Evolutionary conservation across 768 basidiomycete genomes (phyloP).

Genomic region (Russula sp.): DNA sequence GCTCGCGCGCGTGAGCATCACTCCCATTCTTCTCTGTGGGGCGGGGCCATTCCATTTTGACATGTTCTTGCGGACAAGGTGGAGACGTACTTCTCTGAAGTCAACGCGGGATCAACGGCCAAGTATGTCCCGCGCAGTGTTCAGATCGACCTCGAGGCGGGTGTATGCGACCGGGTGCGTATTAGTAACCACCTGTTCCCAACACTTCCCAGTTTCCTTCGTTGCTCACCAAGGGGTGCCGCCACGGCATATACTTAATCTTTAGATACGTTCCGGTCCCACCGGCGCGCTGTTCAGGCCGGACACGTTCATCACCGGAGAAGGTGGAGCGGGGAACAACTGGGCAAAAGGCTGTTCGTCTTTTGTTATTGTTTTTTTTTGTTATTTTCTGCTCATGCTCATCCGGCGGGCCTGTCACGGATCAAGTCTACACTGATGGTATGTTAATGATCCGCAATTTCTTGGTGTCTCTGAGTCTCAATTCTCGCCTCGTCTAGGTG

Average conservation of each 20-base stretch:
- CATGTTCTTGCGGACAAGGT: slow-evolving; percentile 39
- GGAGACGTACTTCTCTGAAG: slow-evolving; percentile 77
- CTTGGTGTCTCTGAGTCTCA: not conserved
- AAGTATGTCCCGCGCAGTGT: slow-evolving; percentile 90
- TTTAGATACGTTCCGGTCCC: slow-evolving; percentile 59
- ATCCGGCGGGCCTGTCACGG: slow-evolving; percentile 2
- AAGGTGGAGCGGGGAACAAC: slow-evolving; percentile 77
- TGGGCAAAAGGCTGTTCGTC: slow-evolving; percentile 91
- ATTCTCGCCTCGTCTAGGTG: slow-evolving; percentile 44
- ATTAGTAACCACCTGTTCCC: not conserved
- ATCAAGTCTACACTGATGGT: slow-evolving; percentile 88
- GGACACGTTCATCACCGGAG: slow-evolving; percentile 70
- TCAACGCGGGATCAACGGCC: slow-evolving; percentile 41
- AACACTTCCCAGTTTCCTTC: not conserved
- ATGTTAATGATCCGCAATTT: slow-evolving; percentile 15
- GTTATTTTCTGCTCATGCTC: slow-evolving; percentile 22
- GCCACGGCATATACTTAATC: not conserved
- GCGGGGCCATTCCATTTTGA: not conserved
- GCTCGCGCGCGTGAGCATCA: slow-evolving; percentile 53
- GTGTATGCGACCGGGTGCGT: slow-evolving; percentile 73
- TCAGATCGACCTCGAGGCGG: slow-evolving; percentile 85
- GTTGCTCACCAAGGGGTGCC: not conserved
- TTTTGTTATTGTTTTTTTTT: slow-evolving; percentile 16
- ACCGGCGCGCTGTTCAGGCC: slow-evolving; percentile 79
- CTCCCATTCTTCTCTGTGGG: not conserved